These are phyloP conservation scores for Lanzia echinophila DNA, from an alignment of 2,329 filamentous ascomycete species.

Conservation along the genomic window DNA sequence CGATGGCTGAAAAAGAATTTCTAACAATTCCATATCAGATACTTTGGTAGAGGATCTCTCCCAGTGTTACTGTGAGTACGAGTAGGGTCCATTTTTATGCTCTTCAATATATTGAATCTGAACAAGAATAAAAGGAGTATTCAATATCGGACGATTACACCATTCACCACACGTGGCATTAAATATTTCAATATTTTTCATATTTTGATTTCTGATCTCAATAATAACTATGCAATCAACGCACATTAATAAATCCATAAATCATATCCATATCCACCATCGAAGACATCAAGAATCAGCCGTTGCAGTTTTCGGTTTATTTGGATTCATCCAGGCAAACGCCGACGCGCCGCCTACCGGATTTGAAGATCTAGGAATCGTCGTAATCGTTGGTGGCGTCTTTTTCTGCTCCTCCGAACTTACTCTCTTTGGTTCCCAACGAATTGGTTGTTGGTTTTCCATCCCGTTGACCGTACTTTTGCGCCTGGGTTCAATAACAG, in stretches of 20 bases:
- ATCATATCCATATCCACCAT: background rate
- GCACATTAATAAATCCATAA: background rate
- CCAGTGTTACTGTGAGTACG: too few species aligned
- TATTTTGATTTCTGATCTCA: too few species aligned
- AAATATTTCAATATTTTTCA: too few species aligned
- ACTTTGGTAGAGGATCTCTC: too few species aligned
- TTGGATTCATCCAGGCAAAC: slow-evolving; percentile 80
- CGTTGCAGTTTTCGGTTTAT: slow-evolving; percentile 19
- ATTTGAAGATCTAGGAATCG: slow-evolving; percentile 57
- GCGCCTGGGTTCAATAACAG: slow-evolving; percentile 46
- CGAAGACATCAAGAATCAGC: slow-evolving; percentile 2
- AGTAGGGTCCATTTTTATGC: too few species aligned
- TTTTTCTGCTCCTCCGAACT: slow-evolving; percentile 33
- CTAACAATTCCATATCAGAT: too few species aligned
- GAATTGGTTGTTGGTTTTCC: slow-evolving; percentile 21
- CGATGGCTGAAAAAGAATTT: too few species aligned
- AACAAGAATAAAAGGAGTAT: too few species aligned
- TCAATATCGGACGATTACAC: too few species aligned
- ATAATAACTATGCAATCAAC: background rate
- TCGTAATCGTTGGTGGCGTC: slow-evolving; percentile 16
- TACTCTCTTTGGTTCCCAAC: slow-evolving; percentile 49
- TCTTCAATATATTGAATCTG: too few species aligned
- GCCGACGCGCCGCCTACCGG: slow-evolving; percentile 88
- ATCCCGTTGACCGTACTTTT: slow-evolving; percentile 43
- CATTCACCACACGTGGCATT: too few species aligned